phyloP scores from a whole-genome alignment of 2,329 filamentous ascomycete genomes.

The Botrytis fabae region DNA sequence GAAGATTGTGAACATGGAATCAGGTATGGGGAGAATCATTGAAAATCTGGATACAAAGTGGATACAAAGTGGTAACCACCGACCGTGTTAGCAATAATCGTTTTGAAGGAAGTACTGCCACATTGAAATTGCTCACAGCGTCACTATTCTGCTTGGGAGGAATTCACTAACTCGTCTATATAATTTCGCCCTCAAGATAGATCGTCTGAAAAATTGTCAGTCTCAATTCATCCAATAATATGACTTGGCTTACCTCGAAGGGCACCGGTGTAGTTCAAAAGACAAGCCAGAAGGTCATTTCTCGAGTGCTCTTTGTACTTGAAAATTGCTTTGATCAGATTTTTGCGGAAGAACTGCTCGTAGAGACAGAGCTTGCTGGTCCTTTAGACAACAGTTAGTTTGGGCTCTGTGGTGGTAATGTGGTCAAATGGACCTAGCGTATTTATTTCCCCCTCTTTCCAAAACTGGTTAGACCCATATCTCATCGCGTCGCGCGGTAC shows the following conservation, averaged over 20 bases:
- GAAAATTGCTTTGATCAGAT: background rate
- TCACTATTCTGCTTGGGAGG: background rate
- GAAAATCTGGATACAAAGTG: background rate
- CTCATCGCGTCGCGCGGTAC: background rate
- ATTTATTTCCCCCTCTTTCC: background rate
- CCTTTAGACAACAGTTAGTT: background rate
- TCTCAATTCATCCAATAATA: background rate
- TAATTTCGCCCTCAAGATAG: background rate
- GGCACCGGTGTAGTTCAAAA: background rate
- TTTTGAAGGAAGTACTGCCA: background rate
- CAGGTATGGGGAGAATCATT: background rate
- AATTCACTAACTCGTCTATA: background rate
- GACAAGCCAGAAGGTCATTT: background rate
- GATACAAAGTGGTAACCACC: background rate
- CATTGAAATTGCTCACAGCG: background rate
- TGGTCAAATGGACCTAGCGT: background rate
- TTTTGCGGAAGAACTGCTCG: background rate
- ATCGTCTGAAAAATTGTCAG: background rate
- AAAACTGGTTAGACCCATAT: background rate
- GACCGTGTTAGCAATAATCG: background rate
- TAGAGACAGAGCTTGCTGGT: too few relatives aligned
- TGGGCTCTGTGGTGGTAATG: background rate
- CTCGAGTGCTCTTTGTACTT: background rate
- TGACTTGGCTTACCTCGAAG: background rate
- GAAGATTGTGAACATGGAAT: background rate